Base-by-base conservation (phyloP, 108 stramenopile genomes). In the Skeletonema costatum region DNA sequence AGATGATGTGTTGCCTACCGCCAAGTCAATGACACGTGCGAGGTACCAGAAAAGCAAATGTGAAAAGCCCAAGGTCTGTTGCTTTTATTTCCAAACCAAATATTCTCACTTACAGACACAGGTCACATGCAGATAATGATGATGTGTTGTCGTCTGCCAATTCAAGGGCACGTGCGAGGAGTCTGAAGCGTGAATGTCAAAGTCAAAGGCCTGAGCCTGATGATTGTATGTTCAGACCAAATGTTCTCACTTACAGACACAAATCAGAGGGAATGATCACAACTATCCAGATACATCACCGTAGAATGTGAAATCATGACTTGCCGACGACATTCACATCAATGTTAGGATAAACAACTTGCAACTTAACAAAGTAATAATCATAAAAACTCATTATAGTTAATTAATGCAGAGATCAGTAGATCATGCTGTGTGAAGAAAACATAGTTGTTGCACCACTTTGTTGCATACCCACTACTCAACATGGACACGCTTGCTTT, bases 331-430 rank as follows among this genome's bases (percentile, higher is more conserved):
- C 10, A 56, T 56, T 6, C 9, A 7, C 16, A 56, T 56, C 44
- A 25, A 56, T 53, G 3, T 16, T 44, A 6, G 42, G 42, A 16
- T 46, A n/a, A n/a, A 46, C 14, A n/a, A 46, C 14, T 44, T 44
- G 42, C 35, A 46, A 16, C 51, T 39, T 39, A 41, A 1, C 0
- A 25, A 25, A 46, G 4, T 51, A 25, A n/a, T 25, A 56, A 56
- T 56, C 19, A 56, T 56, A 56, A 56, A 56, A 56, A 56, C 16
- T 29, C 53, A 56, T 56, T 56, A 25, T 56, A 56, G 53, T 56
- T 29, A 21, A 51, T 56, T 56, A 56, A 56, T 56, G 53, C 25
- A 56, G 8, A 25, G 53, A 21, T 56, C 53, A 56, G 53, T 56
- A 19, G 53, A 56, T 56, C 53, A 56, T 56, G 53, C 53, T 56